Evolutionary conservation across 495 filamentous ascomycete species (phyloP).

Genomic region (Melanomma pulvis-pyrius): DNA sequence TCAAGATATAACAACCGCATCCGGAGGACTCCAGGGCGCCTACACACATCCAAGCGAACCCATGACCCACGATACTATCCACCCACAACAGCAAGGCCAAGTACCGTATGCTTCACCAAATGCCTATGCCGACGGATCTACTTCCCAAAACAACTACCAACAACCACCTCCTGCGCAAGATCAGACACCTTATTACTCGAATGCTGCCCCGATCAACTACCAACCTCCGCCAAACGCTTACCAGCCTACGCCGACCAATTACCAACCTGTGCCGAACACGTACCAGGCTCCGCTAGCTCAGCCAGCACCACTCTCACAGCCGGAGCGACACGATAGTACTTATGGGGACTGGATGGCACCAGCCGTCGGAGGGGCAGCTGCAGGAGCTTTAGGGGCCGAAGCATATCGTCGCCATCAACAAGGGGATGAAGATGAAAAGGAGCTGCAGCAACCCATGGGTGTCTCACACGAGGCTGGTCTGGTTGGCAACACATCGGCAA

Average conservation of each 20-base stretch:
- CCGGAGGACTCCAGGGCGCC: slow-evolving; percentile 44
- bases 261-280: not conserved
- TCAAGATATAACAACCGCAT: slow-evolving; percentile 58
- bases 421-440: not conserved
- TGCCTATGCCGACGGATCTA: slow-evolving; percentile 5
- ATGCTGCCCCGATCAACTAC: not conserved
- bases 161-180: slow-evolving; percentile 1
- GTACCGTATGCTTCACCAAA: slow-evolving; percentile 7
- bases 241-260: slow-evolving; percentile 2
- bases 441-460: slow-evolving; percentile 1
- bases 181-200: slow-evolving; percentile 20
- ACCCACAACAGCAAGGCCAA: slow-evolving; percentile 15
- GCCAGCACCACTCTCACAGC: not conserved
- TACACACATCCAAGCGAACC: slow-evolving; percentile 11
- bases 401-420: slow-evolving; percentile 36
- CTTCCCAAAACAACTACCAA: slow-evolving; percentile 16
- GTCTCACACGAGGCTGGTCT: not conserved
- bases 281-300: not conserved
- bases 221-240: slow-evolving; percentile 1
- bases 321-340: slow-evolving; percentile 34
- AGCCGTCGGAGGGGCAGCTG: slow-evolving; percentile 43
- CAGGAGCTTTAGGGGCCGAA: slow-evolving; percentile 36
- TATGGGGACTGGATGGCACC: slow-evolving; percentile 50
- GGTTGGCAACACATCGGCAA: not conserved
- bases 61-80: slow-evolving; percentile 11